phyloP scores from a whole-genome alignment of 805 yeast species.

The Candida nanaspora region DNA sequence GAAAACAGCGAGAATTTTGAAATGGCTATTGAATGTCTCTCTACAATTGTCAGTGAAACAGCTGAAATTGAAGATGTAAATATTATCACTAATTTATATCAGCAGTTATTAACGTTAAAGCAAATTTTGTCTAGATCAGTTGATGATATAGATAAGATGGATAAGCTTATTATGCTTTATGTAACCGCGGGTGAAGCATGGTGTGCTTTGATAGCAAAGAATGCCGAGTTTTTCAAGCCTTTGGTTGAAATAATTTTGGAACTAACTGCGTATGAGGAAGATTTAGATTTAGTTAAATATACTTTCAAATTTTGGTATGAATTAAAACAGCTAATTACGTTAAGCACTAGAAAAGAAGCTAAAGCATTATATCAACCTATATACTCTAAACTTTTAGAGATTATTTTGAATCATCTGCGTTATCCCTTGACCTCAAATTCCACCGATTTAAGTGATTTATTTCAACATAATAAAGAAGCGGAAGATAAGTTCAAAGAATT shows the following conservation, averaged over 20 bases:
- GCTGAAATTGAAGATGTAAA: slow-evolving; percentile 61
- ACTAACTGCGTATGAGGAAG: slow-evolving; percentile 68
- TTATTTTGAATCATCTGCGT: slow-evolving; percentile 61
- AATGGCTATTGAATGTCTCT: slow-evolving; percentile 79
- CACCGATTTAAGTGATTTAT: slow-evolving; percentile 37
- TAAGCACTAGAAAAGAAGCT: slow-evolving; percentile 51
- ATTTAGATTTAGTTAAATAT: slow-evolving; percentile 81
- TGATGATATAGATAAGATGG: slow-evolving; percentile 60
- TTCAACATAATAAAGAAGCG: slow-evolving; percentile 64
- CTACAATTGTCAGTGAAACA: slow-evolving; percentile 75
- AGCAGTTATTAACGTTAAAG: slow-evolving; percentile 58
- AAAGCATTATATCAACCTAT: slow-evolving; percentile 43
- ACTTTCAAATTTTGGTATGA: slow-evolving; percentile 91
- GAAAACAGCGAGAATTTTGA: slow-evolving; percentile 63
- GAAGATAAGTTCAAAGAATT: slow-evolving; percentile 92
- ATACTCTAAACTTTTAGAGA: slow-evolving; percentile 49
- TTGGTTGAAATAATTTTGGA: slow-evolving; percentile 67
- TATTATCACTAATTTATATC: slow-evolving; percentile 58
- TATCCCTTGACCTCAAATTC: slow-evolving; percentile 50
- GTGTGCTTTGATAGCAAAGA: slow-evolving; percentile 77
- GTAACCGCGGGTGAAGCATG: slow-evolving; percentile 94
- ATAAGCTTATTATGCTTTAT: slow-evolving; percentile 66
- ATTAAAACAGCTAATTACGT: slow-evolving; percentile 61
- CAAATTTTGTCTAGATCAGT: slow-evolving; percentile 39
- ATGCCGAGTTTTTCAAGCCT: slow-evolving; percentile 62